Conservation (phyloP, 163 green algal species). For the Prototheca wickerhamii region DNA sequence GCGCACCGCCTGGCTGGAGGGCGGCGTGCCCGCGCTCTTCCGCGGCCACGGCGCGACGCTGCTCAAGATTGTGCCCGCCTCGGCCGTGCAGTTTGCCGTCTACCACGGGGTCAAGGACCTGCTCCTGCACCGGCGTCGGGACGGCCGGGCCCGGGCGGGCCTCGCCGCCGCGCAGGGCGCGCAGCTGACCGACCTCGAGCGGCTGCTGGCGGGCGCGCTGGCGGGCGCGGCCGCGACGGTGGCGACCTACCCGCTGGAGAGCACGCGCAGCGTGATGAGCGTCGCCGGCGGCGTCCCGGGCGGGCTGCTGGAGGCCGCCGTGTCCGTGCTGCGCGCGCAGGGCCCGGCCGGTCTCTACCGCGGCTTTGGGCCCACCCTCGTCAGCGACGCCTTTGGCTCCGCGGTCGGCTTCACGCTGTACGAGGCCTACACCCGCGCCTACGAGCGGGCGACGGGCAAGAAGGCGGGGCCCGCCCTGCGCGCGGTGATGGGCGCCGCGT, state of each 20-base stretch:
- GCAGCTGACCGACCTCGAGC: slow-evolving; percentile 15
- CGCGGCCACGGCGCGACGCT: slow-evolving; percentile 7
- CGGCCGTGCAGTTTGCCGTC: slow-evolving; percentile 24
- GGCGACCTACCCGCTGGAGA: slow-evolving; percentile 20
- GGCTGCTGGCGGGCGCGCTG: slow-evolving; percentile 10
- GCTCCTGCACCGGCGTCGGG: background rate
- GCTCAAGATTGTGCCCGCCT: slow-evolving; percentile 12
- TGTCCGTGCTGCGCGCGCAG: slow-evolving; percentile 1
- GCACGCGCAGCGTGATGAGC: slow-evolving; percentile 15
- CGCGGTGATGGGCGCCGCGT: slow-evolving; percentile 15
- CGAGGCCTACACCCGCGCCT: slow-evolving; percentile 4
- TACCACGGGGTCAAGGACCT: slow-evolving; percentile 24
- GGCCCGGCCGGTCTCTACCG: slow-evolving; percentile 16
- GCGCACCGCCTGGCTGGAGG: background rate
- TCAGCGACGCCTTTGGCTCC: slow-evolving; percentile 19
- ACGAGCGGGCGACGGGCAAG: background rate
- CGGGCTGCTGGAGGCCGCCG: slow-evolving; percentile 8
- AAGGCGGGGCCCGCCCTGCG: slow-evolving; percentile 2
- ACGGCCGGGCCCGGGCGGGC: background rate
- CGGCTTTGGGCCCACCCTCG: slow-evolving; percentile 16
- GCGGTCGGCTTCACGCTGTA: slow-evolving; percentile 17
- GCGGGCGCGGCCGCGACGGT: slow-evolving; percentile 9
- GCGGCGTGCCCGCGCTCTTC: slow-evolving; percentile 2
- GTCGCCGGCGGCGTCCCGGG: slow-evolving; percentile 18
- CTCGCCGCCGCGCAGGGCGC: background rate